These are phyloP conservation scores for Exophiala viscosa DNA, from an alignment of 2,329 filamentous ascomycete genomes.

Conservation along the genomic window DNA sequence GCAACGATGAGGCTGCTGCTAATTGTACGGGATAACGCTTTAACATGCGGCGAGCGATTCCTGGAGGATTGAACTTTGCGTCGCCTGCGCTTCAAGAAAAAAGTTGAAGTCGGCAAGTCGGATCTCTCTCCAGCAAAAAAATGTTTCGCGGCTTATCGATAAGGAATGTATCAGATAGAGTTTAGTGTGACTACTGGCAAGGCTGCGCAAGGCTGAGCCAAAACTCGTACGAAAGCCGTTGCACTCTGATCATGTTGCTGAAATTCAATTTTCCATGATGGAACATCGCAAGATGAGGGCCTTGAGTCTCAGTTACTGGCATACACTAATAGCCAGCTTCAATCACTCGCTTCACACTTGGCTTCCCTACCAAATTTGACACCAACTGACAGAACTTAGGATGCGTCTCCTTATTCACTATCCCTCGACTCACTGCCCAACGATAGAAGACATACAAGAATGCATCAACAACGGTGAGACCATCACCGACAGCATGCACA, in stretches of 20 bases:
- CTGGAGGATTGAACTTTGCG: background rate
- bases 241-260: background rate
- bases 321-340: too few relatives aligned
- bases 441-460: conserved; percentile 35
- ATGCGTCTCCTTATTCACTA: background rate
- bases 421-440: conserved; percentile 27
- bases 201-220: background rate
- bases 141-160: conserved; percentile 7
- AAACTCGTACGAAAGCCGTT: background rate
- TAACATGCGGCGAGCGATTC: too few relatives aligned
- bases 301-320: too few relatives aligned
- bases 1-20: too few relatives aligned
- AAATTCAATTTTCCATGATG: background rate
- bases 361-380: background rate
- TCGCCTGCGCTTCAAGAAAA: background rate
- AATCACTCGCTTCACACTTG: background rate
- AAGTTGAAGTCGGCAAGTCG: background rate
- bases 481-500: conserved; percentile 29
- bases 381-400: background rate
- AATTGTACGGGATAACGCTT: background rate
- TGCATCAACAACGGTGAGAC: conserved; percentile 36
- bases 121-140: background rate
- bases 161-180: background rate
- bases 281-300: too few relatives aligned
- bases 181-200: background rate